These are phyloP conservation scores for Coccinonectria pachysandricola DNA, from an alignment of 2,329 filamentous ascomycete species.

Conservation along the genomic window DNA sequence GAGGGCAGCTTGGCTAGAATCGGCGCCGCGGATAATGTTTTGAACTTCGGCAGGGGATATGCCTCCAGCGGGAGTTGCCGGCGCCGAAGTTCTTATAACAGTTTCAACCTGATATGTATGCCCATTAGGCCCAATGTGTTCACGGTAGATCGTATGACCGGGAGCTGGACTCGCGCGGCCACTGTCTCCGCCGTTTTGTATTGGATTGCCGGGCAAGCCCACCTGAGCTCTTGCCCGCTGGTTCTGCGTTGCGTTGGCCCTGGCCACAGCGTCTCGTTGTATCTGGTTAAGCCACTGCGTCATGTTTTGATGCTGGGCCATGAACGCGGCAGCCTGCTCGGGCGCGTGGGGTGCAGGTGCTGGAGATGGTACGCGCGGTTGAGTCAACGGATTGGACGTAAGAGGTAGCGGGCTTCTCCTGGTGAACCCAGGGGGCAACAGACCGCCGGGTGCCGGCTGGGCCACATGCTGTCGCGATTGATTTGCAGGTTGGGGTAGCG, in stretches of 20 bases:
- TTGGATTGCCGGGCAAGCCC: constrained; percentile 26
- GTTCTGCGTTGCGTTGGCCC: constrained; percentile 32
- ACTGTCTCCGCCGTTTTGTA: constrained; percentile 15
- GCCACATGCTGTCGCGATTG: constrained; percentile 12
- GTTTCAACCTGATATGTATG: constrained; percentile 27
- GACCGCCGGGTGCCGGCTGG: too few species aligned
- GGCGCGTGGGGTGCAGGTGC: constrained; percentile 16
- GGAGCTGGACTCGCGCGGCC: constrained; percentile 23
- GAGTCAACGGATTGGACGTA: constrained; percentile 16
- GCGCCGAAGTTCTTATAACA: constrained; percentile 15
- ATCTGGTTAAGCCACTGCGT: constrained; percentile 36
- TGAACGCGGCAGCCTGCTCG: constrained; percentile 22
- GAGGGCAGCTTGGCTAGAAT: constrained; percentile 34
- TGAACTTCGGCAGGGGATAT: constrained; percentile 35
- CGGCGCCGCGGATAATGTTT: constrained; percentile 35
- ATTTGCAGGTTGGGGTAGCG: constrained; percentile 13
- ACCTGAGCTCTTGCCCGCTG: constrained; percentile 31
- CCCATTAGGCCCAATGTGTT: constrained; percentile 23
- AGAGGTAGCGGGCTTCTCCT: constrained; percentile 22
- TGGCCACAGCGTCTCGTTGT: constrained; percentile 35
- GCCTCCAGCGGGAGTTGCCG: constrained; percentile 14
- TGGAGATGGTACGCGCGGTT: constrained; percentile 24
- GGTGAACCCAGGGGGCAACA: constrained; percentile 13
- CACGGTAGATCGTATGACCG: constrained; percentile 23
- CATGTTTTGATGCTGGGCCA: constrained; percentile 33